Conservation (phyloP, 179 eudicot genomes). For the Spergularia azorica region DNA sequence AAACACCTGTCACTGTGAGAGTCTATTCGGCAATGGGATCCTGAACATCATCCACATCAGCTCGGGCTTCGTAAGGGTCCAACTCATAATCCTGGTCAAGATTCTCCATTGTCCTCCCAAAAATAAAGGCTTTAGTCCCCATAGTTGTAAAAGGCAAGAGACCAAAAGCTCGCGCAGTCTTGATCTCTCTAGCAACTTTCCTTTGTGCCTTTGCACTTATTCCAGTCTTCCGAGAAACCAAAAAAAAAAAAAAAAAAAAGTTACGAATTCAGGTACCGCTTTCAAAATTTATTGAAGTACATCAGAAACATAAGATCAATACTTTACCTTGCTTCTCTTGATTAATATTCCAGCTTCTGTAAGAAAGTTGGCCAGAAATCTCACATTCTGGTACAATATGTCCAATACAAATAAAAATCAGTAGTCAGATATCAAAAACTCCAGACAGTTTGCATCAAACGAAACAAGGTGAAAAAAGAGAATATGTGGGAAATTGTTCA, state of each 20-base stretch:
- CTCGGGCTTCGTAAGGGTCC: slow-evolving; percentile 36
- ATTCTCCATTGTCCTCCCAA: slow-evolving; percentile 72
- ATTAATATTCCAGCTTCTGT: slow-evolving; percentile 74
- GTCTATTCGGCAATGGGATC: slow-evolving; percentile 32
- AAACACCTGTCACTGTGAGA: not conserved
- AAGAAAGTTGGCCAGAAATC: slow-evolving; percentile 84
- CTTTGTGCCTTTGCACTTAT: slow-evolving; percentile 93
- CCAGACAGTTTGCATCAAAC: not conserved
- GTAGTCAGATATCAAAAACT: too few relatives aligned
- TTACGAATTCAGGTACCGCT: slow-evolving; percentile 10
- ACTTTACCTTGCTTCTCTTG: slow-evolving; percentile 77
- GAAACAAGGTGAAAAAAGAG: too few relatives aligned
- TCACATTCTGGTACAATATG: slow-evolving; percentile 44
- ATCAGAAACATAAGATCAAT: not conserved
- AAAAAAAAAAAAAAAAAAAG: not conserved
- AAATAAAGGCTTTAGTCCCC: slow-evolving; percentile 66
- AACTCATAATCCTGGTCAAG: slow-evolving; percentile 56
- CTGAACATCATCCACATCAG: slow-evolving; percentile 28
- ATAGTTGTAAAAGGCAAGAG: slow-evolving; percentile 76
- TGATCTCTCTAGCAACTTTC: slow-evolving; percentile 87
- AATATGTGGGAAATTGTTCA: not conserved
- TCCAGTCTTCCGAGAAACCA: slow-evolving; percentile 46
- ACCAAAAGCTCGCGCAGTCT: slow-evolving; percentile 86
- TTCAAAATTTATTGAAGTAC: not conserved
- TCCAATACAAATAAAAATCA: not conserved